Evolutionary conservation across 352 stramenopile species (phyloP).

Genomic region (Pythium brachiatum): DNA sequence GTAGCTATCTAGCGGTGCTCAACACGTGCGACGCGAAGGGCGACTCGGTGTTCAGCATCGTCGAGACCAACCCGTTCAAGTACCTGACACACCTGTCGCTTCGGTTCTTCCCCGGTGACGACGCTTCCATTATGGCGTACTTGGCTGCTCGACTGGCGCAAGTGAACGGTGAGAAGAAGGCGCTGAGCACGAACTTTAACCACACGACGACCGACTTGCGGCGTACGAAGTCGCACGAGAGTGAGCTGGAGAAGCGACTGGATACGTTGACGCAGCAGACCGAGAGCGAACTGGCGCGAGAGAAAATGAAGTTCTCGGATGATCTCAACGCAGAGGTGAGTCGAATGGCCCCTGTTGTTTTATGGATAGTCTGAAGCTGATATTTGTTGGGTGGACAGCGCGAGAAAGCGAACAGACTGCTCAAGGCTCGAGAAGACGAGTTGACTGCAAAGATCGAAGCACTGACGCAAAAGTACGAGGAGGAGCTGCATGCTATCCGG

Average conservation of each 20-base stretch:
- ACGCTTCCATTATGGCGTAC: slow-evolving; percentile 90
- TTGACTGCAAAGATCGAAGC: slow-evolving; percentile 67
- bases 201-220: slow-evolving; percentile 45
- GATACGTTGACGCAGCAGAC: slow-evolving; percentile 49
- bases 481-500: slow-evolving; percentile 56
- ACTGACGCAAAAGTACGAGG: slow-evolving; percentile 53
- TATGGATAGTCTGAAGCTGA: too few relatives aligned
- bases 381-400: slow-evolving; percentile 26
- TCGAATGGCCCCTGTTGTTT: too few relatives aligned
- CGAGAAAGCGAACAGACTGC: slow-evolving; percentile 33
- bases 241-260: slow-evolving; percentile 48
- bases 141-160: slow-evolving; percentile 88
- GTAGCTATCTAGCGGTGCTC: slow-evolving; percentile 78
- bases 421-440: slow-evolving; percentile 66
- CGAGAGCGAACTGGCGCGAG: slow-evolving; percentile 52
- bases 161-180: slow-evolving; percentile 50
- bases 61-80: slow-evolving; percentile 95
- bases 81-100: slow-evolving; percentile 92
- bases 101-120: slow-evolving; percentile 81
- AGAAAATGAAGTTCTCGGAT: slow-evolving; percentile 69
- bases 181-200: slow-evolving; percentile 38
- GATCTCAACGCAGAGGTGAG: slow-evolving; percentile 52
- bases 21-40: slow-evolving; percentile 63
- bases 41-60: slow-evolving; percentile 88
- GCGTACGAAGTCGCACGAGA: slow-evolving; percentile 39